phyloP scores from a whole-genome alignment of 257 asterid species.

The Solanum medicagineum region DNA sequence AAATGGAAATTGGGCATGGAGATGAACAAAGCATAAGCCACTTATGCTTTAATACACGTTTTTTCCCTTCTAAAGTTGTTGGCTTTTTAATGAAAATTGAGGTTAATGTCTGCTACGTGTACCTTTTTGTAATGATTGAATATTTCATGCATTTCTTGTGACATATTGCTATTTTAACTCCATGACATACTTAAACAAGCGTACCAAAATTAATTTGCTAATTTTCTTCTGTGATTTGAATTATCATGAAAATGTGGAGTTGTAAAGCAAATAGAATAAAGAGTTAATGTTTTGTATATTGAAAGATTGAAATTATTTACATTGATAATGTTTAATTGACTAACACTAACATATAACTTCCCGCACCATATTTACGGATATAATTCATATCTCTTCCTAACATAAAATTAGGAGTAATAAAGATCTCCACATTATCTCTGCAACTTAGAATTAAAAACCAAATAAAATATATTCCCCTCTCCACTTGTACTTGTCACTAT shows the following conservation, averaged over 20 bases:
- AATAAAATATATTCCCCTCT: too few relatives aligned
- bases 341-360: not conserved
- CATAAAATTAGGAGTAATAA: too few relatives aligned
- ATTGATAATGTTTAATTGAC: not conserved
- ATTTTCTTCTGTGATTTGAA: too few relatives aligned
- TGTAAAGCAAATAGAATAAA: not conserved
- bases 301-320: not conserved
- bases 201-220: too few relatives aligned
- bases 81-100: not conserved
- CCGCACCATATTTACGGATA: not conserved
- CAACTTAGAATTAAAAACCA: too few relatives aligned
- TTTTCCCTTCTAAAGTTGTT: not conserved
- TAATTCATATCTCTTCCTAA: too few relatives aligned
- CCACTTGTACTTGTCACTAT: too few relatives aligned
- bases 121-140: not conserved
- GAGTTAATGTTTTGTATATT: not conserved
- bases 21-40: not conserved
- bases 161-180: not conserved
- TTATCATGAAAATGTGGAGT: not conserved
- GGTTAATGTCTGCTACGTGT: not conserved
- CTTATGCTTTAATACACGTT: not conserved
- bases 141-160: not conserved
- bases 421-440: not conserved
- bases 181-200: too few relatives aligned
- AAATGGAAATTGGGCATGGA: not conserved